These are phyloP conservation scores for Sclerotinia glacialis DNA, from an alignment of 2,329 filamentous ascomycete species.

Conservation along the genomic window DNA sequence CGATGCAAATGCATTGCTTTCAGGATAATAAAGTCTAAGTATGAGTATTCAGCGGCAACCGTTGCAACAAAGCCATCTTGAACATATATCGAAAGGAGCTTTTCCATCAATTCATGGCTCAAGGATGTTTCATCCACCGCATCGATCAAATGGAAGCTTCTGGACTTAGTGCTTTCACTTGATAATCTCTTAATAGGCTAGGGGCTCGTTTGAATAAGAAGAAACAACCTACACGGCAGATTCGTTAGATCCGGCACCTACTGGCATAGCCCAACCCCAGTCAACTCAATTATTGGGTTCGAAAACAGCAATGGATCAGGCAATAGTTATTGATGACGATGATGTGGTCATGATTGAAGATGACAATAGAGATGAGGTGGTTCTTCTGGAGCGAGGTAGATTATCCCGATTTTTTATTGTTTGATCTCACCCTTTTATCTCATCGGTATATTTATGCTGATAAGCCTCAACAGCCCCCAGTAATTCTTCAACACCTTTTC, in stretches of 20 bases:
- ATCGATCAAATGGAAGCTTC: conserved; percentile 3
- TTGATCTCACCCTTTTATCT: background rate
- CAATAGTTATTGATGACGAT: conserved; percentile 5
- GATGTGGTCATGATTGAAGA: background rate
- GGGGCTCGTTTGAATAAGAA: background rate
- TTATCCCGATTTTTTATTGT: background rate
- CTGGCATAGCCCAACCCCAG: background rate
- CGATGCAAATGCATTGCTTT: background rate
- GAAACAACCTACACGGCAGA: background rate
- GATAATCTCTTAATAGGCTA: background rate
- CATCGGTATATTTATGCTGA: background rate
- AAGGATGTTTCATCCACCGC: background rate
- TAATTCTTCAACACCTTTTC: background rate
- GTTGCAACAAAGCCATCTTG: conserved; percentile 9
- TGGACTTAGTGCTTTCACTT: background rate
- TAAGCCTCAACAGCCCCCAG: background rate
- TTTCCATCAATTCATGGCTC: background rate
- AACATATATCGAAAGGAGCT: conserved; percentile 7
- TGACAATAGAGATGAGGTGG: conserved; percentile 3
- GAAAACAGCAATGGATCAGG: background rate
- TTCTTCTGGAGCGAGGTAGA: conserved; percentile 14
- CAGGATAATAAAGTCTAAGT: background rate
- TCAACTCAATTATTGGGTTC: background rate
- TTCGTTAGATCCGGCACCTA: background rate
- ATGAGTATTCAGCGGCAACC: background rate